These are phyloP conservation scores for Boletus speciosus DNA, from an alignment of 768 basidiomycete genomes.

Conservation along the genomic window DNA sequence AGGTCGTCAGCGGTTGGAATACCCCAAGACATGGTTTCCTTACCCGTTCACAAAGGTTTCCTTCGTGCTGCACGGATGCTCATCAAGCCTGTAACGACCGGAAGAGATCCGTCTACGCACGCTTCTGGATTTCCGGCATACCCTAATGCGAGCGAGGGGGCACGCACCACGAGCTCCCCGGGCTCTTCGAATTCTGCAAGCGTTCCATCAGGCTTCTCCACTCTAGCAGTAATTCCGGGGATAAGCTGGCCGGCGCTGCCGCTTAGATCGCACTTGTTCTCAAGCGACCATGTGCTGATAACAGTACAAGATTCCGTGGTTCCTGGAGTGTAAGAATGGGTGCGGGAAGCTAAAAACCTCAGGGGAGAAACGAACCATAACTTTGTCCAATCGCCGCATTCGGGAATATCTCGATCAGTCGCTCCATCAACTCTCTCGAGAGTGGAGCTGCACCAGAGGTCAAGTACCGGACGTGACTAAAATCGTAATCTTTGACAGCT, in stretches of 20 bases:
- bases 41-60: slow-evolving; percentile 58
- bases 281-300: slow-evolving; percentile 43
- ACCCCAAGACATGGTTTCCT: not conserved
- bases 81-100: slow-evolving; percentile 5
- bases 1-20: not conserved
- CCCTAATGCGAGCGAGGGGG: slow-evolving; percentile 57
- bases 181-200: slow-evolving; percentile 54
- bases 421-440: slow-evolving; percentile 46
- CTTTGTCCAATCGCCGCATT: slow-evolving; percentile 54
- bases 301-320: slow-evolving; percentile 63
- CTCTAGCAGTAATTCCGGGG: slow-evolving; percentile 53
- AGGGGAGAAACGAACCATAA: slow-evolving; percentile 42
- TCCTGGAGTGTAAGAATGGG: slow-evolving; percentile 33
- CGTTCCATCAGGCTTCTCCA: slow-evolving; percentile 56
- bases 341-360: not conserved
- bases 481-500: slow-evolving; percentile 37
- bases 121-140: slow-evolving; percentile 59
- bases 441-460: slow-evolving; percentile 58
- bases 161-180: slow-evolving; percentile 59
- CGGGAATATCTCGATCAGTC: slow-evolving; percentile 46
- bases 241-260: slow-evolving; percentile 59
- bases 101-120: slow-evolving; percentile 36
- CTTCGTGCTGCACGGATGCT: slow-evolving; percentile 42
- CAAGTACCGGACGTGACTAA: slow-evolving; percentile 37
- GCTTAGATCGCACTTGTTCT: slow-evolving; percentile 43